Evolutionary conservation across 73 alveolate species (phyloP).

Genomic region (Paramecium primaurelia): DNA sequence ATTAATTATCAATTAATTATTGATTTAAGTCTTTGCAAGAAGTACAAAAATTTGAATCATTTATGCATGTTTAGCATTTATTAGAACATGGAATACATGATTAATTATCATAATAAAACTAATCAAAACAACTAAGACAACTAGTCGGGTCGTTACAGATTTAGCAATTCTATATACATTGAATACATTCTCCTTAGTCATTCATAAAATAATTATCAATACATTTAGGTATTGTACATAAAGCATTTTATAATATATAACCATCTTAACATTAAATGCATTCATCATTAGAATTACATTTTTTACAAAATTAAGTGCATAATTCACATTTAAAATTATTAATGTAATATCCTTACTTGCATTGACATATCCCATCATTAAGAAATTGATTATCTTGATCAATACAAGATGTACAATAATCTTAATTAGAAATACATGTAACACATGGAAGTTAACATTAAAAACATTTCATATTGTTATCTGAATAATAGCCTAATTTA

Average conservation of each 20-base stretch:
- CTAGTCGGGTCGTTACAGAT: neutral
- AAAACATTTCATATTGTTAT: neutral
- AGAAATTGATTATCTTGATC: neutral
- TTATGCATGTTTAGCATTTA: constrained; percentile 6
- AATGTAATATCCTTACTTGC: neutral
- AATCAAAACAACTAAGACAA: neutral
- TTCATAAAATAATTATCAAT: neutral
- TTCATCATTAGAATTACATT: neutral
- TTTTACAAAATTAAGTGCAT: neutral
- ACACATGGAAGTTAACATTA: neutral
- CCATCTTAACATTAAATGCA: neutral
- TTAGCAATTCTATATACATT: neutral
- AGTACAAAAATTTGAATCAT: neutral
- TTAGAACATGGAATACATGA: neutral
- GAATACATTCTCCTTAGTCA: neutral
- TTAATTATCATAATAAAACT: neutral
- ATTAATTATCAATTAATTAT: neutral
- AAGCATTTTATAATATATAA: neutral
- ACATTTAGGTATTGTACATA: neutral
- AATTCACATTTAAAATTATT: neutral
- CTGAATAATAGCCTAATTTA: neutral
- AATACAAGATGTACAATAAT: neutral
- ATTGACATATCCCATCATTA: neutral
- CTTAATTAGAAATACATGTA: neutral
- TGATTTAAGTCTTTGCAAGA: neutral